Evolutionary conservation across 495 filamentous ascomycete species (phyloP).

Genomic region (Aspergillus cavernicola): DNA sequence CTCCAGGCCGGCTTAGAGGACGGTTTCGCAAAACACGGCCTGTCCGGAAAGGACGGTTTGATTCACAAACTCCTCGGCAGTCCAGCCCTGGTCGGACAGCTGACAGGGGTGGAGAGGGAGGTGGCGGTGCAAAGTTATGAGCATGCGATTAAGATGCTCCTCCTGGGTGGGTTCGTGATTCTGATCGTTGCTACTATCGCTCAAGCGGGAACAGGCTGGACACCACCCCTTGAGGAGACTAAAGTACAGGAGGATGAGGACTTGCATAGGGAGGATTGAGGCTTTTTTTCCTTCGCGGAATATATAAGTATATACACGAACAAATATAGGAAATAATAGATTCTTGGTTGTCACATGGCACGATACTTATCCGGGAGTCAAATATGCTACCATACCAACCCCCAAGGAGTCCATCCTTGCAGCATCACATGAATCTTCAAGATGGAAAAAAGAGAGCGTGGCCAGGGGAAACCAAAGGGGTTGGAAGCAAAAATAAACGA

Average conservation of each 20-base stretch:
- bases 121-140: slow-evolving; percentile 65
- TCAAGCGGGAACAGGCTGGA: slow-evolving; percentile 71
- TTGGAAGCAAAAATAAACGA: not conserved
- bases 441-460: no score
- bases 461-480: no score
- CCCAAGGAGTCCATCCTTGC: no score
- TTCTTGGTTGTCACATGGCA: not conserved
- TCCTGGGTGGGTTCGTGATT: slow-evolving; percentile 53
- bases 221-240: slow-evolving; percentile 10
- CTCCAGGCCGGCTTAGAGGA: slow-evolving; percentile 50
- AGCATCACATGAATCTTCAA: no score
- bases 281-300: not conserved
- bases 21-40: slow-evolving; percentile 53
- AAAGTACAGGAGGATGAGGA: slow-evolving; percentile 1
- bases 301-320: no score
- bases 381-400: no score
- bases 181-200: slow-evolving; percentile 51
- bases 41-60: slow-evolving; percentile 48
- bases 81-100: slow-evolving; percentile 54
- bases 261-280: not conserved
- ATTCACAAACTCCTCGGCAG: slow-evolving; percentile 63
- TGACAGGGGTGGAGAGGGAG: slow-evolving; percentile 50
- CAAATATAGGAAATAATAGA: no score
- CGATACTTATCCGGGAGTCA: not conserved
- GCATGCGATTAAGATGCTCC: slow-evolving; percentile 52